Evolutionary conservation across 148 eudicot genomes (phyloP), one percentile per base, ranked within the genome.

Genomic region (Vaccinium macrocarpon): DNA sequence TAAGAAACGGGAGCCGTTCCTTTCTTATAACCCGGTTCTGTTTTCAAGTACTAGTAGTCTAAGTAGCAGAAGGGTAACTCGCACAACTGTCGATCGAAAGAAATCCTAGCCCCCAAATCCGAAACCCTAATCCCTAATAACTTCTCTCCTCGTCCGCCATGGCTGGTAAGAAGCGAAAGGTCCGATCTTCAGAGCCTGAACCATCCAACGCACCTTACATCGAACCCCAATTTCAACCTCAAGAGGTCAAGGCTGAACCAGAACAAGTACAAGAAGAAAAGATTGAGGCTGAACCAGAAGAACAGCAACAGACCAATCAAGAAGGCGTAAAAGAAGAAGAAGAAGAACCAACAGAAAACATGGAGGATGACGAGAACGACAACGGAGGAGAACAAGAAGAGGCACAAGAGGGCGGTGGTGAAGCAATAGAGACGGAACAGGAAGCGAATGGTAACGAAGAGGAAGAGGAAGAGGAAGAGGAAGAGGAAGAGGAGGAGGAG

Each of bases 321-420:
- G 78, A 50, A 32, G 10, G 29, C 5, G n/a, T 42, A 42, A 42
- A 50, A 25, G 56, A 49, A 64, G 38, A 35, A 16, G 42, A 19
- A 6, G 23, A 51, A 46, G 71, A 23, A 5, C 84, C 48, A 13
- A 46, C 70, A 18, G 15, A 82, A 16, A 52, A 73, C 46, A 78
- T 81, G 52, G 84, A 83, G 38, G 90, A 88, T 66, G 88, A 84
- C 62, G 84, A 73, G 14, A 72, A 52, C 8, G 74, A 84, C 46
- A 61, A 84, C 10, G 84, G 91, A 85, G 5, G 91, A 85, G 9
- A 90, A 86, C 14, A 73, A 53, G 90, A 78, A 8, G 86, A 85
- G 4, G 84, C 79, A 29, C 73, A n/a, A 15, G 86, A 82, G 18
- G 82, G 59, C 4, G 87, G 64, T 12, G 0, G 84, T 16, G 74